Percentiles rank a stretch among this genome's conserved stretches.
These are phyloP conservation scores for Metschnikowia corniflorae DNA, from an alignment of 805 yeast genomes.

Conservation along the genomic window DNA sequence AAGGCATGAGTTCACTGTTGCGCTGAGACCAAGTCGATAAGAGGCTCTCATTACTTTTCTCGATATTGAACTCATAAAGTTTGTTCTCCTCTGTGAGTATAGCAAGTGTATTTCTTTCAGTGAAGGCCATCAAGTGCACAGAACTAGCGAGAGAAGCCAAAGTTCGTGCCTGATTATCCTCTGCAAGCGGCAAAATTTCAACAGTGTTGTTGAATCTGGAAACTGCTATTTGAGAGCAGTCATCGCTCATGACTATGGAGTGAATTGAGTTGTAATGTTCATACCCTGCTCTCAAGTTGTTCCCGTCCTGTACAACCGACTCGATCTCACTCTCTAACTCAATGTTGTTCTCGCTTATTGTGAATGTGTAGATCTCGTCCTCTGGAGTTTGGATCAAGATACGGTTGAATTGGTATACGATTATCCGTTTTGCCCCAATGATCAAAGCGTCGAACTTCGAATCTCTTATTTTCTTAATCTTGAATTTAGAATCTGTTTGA, in stretches of 20 bases:
- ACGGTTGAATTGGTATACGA: conserved; percentile 44
- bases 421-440: conserved; percentile 55
- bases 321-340: conserved; percentile 44
- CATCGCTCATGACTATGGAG: conserved; percentile 46
- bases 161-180: conserved; percentile 27
- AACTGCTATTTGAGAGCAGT: conserved; percentile 47
- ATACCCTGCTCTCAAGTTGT: conserved; percentile 25
- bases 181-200: conserved; percentile 42
- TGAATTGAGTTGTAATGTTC: conserved; percentile 52
- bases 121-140: conserved; percentile 61
- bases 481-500: conserved; percentile 37
- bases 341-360: conserved; percentile 24
- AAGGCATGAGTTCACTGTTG: conserved; percentile 74
- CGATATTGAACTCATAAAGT: conserved; percentile 56
- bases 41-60: conserved; percentile 21
- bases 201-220: conserved; percentile 66
- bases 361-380: conserved; percentile 53
- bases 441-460: conserved; percentile 35
- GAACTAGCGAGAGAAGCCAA: conserved; percentile 58
- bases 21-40: conserved; percentile 76
- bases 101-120: conserved; percentile 48
- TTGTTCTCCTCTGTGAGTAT: conserved; percentile 73
- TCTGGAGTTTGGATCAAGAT: conserved; percentile 54
- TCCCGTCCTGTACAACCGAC: conserved; percentile 15
- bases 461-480: conserved; percentile 54